Base-by-base conservation (phyloP, 345 rosid genomes). In the Laguncularia racemosa region DNA sequence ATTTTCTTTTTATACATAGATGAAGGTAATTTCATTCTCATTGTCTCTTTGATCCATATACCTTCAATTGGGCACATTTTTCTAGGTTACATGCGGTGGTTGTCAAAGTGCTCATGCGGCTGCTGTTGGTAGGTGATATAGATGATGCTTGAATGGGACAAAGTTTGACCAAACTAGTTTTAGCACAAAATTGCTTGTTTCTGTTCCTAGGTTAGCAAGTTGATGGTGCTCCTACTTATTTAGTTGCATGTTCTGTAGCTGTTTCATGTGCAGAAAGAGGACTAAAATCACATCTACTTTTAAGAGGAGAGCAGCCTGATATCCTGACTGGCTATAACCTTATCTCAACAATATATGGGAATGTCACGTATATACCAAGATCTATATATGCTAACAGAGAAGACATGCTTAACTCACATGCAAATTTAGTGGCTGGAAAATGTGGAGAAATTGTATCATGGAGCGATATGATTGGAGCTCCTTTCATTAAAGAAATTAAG, bases 41-140 rank as follows among this genome's bases (percentile, higher is more conserved):
- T 4, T 62, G 58, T 21, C 33, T 40, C 44, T 20, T 48, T 53
- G 61, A 64, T 52, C 58, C 16, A 54, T 52, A 55, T 76, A 73
- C 71, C 57, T 61, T 67, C 64, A 46, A 23, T 57, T 47, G 72
- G 53, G 53, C 51, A 57, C 59, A 65, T 78, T 76, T n/a, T 58
- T 79, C 62, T 77, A 89, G 98, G 93, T 89, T 72, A 86, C 95
- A 14, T 92, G 97, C 67, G 97, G 97, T 62, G 97, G 96, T 60
- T 84, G 93, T 75, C 98, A 86, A 81, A 92, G 95, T 53, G 95
- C 95, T 15, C 93, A 92, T 62, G 71, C 98, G 65, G 85, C 91
- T 58, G 91, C 91, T 57, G 88, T 83, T 70, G 95, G 98, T 78
- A 73, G 73, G 78, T 71, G 43, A 11, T 64, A 7, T 64, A 7